Evolutionary conservation across 805 yeast genomes (phyloP).

Genomic region (Lipomyces yamanashiensis): DNA sequence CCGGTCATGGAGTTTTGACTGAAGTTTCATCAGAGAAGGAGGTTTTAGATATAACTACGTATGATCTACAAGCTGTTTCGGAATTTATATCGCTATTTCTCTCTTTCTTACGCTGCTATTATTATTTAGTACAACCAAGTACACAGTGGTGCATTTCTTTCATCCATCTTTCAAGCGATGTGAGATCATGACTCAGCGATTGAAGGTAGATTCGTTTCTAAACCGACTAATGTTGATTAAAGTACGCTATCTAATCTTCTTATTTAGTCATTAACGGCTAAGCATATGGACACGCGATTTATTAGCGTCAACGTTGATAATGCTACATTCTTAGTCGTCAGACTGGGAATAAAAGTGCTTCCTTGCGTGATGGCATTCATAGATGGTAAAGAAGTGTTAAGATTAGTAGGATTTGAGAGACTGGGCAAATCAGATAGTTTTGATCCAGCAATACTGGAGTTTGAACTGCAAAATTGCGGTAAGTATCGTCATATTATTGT

Average conservation of each 20-base stretch:
- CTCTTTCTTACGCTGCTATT: background rate
- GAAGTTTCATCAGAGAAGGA: constrained; percentile 54
- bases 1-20: constrained; percentile 53
- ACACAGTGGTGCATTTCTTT: constrained; percentile 64
- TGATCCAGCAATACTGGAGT: constrained; percentile 56
- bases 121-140: constrained; percentile 40
- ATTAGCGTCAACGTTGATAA: constrained; percentile 60
- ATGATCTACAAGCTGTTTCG: constrained; percentile 12
- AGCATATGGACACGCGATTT: constrained; percentile 61
- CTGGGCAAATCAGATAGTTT: constrained; percentile 57
- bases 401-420: constrained; percentile 72
- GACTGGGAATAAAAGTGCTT: constrained; percentile 64
- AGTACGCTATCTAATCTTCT: background rate
- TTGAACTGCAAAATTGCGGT: constrained; percentile 37
- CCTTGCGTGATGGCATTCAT: constrained; percentile 71
- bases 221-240: background rate
- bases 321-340: constrained; percentile 74
- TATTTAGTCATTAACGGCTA: constrained; percentile 54
- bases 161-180: constrained; percentile 67
- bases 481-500: background rate
- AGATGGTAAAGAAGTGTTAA: constrained; percentile 61
- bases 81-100: background rate
- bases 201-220: constrained; percentile 35
- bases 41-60: constrained; percentile 57
- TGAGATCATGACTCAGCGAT: constrained; percentile 57